Evolutionary conservation across 805 yeast species (phyloP).

Genomic region (Pichia cabralensis): DNA sequence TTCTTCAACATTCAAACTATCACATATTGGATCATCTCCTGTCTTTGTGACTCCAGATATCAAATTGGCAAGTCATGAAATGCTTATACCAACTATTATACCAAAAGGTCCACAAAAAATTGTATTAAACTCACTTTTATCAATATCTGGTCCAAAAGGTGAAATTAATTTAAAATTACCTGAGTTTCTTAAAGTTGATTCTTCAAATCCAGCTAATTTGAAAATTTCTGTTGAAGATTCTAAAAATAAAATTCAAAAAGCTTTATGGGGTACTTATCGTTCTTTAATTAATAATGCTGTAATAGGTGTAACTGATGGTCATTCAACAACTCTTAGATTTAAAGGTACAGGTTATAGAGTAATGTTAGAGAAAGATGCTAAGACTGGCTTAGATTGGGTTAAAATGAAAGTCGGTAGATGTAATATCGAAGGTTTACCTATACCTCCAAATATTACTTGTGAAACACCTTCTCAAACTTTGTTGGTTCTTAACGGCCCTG

Average conservation of each 20-base stretch:
- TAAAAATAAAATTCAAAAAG: slow-evolving; percentile 59
- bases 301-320: slow-evolving; percentile 89
- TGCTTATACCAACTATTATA: slow-evolving; percentile 48
- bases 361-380: slow-evolving; percentile 43
- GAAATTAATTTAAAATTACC: slow-evolving; percentile 55
- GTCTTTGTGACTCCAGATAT: slow-evolving; percentile 60
- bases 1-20: slow-evolving; percentile 24
- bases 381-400: slow-evolving; percentile 44
- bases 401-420: slow-evolving; percentile 84
- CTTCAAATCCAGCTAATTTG: slow-evolving; percentile 11
- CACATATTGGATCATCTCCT: slow-evolving; percentile 78
- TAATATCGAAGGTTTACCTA: slow-evolving; percentile 59
- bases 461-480: slow-evolving; percentile 79
- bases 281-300: slow-evolving; percentile 68
- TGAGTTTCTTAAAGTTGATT: slow-evolving; percentile 48
- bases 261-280: slow-evolving; percentile 95
- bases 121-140: slow-evolving; percentile 46
- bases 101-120: slow-evolving; percentile 57
- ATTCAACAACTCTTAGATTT: slow-evolving; percentile 72
- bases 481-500: slow-evolving; percentile 73
- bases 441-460: slow-evolving; percentile 73
- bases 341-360: slow-evolving; percentile 98
- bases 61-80: slow-evolving; percentile 33
- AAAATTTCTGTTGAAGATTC: slow-evolving; percentile 40
- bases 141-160: slow-evolving; percentile 74